A percentile compares a stretch with the other conserved stretches of the same genome.
Conservation (phyloP, 495 filamentous ascomycete species). For the Neurospora sp. region DNA sequence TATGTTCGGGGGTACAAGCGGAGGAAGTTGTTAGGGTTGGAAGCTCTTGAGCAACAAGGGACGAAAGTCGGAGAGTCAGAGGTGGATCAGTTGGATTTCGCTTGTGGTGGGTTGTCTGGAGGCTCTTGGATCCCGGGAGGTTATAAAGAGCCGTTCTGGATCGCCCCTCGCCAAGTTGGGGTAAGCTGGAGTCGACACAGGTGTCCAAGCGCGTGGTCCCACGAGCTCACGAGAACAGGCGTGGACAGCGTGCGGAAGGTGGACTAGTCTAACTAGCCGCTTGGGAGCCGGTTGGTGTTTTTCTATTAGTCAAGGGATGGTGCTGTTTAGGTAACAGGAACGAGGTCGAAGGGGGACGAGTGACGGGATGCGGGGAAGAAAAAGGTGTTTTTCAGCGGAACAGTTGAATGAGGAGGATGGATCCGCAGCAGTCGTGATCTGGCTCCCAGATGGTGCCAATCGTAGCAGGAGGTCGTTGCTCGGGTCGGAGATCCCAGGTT, state of each 20-base stretch:
- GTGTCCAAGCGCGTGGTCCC: not conserved
- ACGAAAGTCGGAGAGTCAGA: slow-evolving; percentile 5
- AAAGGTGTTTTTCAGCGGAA: not conserved
- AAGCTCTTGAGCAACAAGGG: not conserved
- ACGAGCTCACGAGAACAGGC: not conserved
- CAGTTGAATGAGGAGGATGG: not conserved
- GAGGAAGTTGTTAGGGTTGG: not conserved
- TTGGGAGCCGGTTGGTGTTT: slow-evolving; percentile 11
- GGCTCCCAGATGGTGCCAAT: not conserved
- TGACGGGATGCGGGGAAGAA: slow-evolving; percentile 31
- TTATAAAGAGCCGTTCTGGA: not conserved
- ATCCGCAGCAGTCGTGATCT: not conserved
- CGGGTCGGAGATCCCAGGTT: not conserved
- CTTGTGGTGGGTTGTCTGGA: not conserved
- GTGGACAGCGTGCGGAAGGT: not conserved
- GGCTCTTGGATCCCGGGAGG: not conserved
- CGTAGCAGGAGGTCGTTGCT: not conserved
- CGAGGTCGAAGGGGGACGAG: slow-evolving; percentile 8
- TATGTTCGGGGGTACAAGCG: not conserved
- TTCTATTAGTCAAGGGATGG: slow-evolving; percentile 41
- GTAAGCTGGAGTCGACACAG: not conserved
- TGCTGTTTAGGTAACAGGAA: slow-evolving; percentile 39
- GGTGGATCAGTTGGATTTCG: not conserved
- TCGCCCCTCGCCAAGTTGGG: not conserved
- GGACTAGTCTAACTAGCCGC: not conserved